Evolutionary conservation across 108 stramenopile genomes (phyloP).

Genomic region (Skeletonema tropicum): DNA sequence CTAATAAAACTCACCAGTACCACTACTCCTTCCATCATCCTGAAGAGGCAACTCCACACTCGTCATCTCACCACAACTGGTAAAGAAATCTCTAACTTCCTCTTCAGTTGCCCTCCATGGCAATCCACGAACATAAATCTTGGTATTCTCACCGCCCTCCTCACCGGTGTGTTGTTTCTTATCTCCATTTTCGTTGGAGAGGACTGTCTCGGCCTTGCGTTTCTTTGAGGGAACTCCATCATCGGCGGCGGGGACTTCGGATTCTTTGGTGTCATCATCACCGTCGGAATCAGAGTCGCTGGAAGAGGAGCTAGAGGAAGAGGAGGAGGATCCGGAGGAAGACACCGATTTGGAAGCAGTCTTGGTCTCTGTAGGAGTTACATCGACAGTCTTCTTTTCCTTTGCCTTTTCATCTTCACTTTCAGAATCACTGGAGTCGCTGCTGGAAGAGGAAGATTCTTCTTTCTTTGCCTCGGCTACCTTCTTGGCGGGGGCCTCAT

Average conservation of each 20-base stretch:
- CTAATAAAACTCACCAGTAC: constrained; percentile 48
- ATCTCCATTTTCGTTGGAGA: constrained; percentile 22
- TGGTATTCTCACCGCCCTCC: constrained; percentile 48
- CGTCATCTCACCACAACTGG: constrained; percentile 73
- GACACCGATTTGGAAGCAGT: constrained; percentile 11
- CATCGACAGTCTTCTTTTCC: constrained; percentile 26
- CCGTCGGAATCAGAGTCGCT: constrained; percentile 45
- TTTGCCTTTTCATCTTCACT: constrained; percentile 51
- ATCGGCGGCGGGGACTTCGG: constrained; percentile 35
- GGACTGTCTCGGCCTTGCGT: constrained; percentile 68
- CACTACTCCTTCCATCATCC: constrained; percentile 85
- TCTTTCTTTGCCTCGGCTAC: constrained; percentile 49
- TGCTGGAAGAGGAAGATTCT: constrained; percentile 27
- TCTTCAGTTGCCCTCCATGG: constrained; percentile 94
- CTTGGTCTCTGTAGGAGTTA: constrained; percentile 34
- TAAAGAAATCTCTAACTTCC: constrained; percentile 91
- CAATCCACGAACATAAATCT: constrained; percentile 90
- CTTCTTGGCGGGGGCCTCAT: constrained; percentile 23
- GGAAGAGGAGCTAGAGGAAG: constrained; percentile 47
- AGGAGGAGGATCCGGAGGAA: constrained; percentile 20
- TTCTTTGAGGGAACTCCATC: constrained; percentile 60
- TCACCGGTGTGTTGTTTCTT: constrained; percentile 28
- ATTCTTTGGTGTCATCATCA: constrained; percentile 51
- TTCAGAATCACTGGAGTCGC: constrained; percentile 25
- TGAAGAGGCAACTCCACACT: constrained; percentile 84